Percentiles rank a stretch among this genome's conserved stretches.
Conservation (phyloP, 306 rosid species). For the Pachyrhizus erosus region DNA sequence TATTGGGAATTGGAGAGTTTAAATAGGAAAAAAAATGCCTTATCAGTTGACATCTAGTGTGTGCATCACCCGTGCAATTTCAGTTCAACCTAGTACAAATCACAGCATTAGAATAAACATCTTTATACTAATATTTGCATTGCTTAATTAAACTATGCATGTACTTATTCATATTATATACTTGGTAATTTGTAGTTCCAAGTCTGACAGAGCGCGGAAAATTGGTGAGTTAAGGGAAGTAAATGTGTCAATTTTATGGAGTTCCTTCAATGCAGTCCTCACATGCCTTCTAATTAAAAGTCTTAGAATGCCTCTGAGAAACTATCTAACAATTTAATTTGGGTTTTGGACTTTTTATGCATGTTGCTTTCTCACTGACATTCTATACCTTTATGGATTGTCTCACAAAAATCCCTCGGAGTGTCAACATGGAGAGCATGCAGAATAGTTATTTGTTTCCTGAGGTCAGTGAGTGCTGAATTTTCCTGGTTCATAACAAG, state of each 20-base stretch:
- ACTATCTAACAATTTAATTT: neutral
- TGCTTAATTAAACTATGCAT: neutral
- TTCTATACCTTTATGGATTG: neutral
- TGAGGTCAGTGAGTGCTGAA: neutral
- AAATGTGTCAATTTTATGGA: neutral
- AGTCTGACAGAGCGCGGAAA: slow-evolving; percentile 35
- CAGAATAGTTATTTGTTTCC: slow-evolving; percentile 29
- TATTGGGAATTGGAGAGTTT: neutral
- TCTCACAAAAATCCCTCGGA: slow-evolving; percentile 47
- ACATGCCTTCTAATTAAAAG: neutral
- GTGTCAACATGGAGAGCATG: slow-evolving; percentile 67
- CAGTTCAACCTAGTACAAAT: slow-evolving; percentile 39
- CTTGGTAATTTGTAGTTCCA: slow-evolving; percentile 43
- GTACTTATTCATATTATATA: neutral
- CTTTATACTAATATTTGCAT: neutral
- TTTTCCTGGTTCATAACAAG: neutral
- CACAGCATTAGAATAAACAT: slow-evolving; percentile 20
- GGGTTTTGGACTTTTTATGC: neutral
- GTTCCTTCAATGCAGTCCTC: neutral
- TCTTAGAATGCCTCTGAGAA: neutral
- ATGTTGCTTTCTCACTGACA: slow-evolving; percentile 1
- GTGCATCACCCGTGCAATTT: slow-evolving; percentile 44
- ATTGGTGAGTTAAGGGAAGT: slow-evolving; percentile 45
- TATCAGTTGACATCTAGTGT: slow-evolving; percentile 37
- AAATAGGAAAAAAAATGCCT: slow-evolving; percentile 24